Conservation (phyloP, 768 basidiomycete species). For the Coprinellus micaceus region DNA sequence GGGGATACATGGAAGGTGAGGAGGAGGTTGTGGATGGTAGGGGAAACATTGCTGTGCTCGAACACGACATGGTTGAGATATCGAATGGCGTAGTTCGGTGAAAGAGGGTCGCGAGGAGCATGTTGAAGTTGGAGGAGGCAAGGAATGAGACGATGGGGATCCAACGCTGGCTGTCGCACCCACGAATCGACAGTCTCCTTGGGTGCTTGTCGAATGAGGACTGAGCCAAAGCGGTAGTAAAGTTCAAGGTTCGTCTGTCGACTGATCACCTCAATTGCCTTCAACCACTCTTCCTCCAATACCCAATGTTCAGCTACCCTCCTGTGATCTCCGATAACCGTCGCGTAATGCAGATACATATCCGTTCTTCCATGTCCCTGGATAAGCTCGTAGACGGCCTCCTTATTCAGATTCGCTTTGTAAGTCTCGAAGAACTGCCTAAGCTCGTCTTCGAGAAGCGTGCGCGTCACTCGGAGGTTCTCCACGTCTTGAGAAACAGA, state of each 20-base stretch:
- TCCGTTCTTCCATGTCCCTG: constrained; percentile 91
- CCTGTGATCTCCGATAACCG: constrained; percentile 72
- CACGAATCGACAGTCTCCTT: constrained; percentile 92
- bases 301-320: constrained; percentile 92
- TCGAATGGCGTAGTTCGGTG: constrained; percentile 82
- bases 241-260: constrained; percentile 86
- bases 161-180: constrained; percentile 76
- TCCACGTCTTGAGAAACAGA: constrained; percentile 77
- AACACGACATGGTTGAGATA: constrained; percentile 86
- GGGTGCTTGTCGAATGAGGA: constrained; percentile 81
- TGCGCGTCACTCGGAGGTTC: constrained; percentile 75
- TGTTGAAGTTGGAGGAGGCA: constrained; percentile 82
- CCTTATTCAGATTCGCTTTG: constrained; percentile 74
- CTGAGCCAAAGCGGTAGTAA: constrained; percentile 90
- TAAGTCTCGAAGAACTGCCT: constrained; percentile 92
- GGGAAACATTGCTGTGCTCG: constrained; percentile 71
- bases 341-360: constrained; percentile 88
- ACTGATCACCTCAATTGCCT: constrained; percentile 87
- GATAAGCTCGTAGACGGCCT: constrained; percentile 89
- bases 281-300: constrained; percentile 86
- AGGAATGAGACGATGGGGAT: constrained; percentile 84
- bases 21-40: constrained; percentile 91
- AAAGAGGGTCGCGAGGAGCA: constrained; percentile 63
- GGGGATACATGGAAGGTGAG: constrained; percentile 75
- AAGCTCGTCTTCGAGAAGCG: constrained; percentile 88